A percentile compares a stretch with the other conserved stretches of the same genome.
Evolutionary conservation across 2,329 filamentous ascomycete genomes (phyloP).

Genomic region (Fusarium acutatum): DNA sequence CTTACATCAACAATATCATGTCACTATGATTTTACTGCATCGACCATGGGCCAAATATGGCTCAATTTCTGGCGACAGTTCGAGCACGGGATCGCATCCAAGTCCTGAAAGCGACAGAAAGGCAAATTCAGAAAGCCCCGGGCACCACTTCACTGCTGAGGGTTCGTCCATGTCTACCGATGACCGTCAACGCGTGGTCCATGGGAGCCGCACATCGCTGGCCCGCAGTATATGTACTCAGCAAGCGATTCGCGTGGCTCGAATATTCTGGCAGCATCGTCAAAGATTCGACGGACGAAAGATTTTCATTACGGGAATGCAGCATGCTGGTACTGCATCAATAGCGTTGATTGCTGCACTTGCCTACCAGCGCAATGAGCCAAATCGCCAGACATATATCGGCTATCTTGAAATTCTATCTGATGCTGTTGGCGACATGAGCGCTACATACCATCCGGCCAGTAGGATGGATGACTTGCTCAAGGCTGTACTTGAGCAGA

Average conservation of each 20-base stretch:
- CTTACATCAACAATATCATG: conserved; percentile 64
- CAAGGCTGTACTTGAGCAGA: conserved; percentile 60
- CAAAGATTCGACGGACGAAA: conserved; percentile 61
- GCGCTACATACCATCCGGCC: conserved; percentile 61
- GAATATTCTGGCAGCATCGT: conserved; percentile 64
- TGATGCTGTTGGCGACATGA: conserved; percentile 61
- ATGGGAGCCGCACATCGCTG: conserved; percentile 54
- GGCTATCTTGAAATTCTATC: conserved; percentile 63
- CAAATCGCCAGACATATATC: conserved; percentile 51
- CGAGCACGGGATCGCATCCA: conserved; percentile 45
- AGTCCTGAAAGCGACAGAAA: conserved; percentile 42
- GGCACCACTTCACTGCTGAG: conserved; percentile 28
- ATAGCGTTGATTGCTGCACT: conserved; percentile 62
- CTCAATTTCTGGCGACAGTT: conserved; percentile 46
- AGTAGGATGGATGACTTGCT: conserved; percentile 62
- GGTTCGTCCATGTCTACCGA: conserved; percentile 41
- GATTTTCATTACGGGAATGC: conserved; percentile 60
- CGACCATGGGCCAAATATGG: conserved; percentile 62
- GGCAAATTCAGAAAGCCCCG: conserved; percentile 10
- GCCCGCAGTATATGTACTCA: conserved; percentile 63
- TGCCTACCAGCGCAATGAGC: conserved; percentile 47
- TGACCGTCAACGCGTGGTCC: conserved; percentile 48
- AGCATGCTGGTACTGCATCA: conserved; percentile 63
- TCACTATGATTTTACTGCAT: conserved; percentile 61
- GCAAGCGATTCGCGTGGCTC: conserved; percentile 61